Percentiles rank a stretch among this genome's conserved stretches.
Conservation (phyloP, 768 basidiomycete species). For the Boletus barrowsii region DNA sequence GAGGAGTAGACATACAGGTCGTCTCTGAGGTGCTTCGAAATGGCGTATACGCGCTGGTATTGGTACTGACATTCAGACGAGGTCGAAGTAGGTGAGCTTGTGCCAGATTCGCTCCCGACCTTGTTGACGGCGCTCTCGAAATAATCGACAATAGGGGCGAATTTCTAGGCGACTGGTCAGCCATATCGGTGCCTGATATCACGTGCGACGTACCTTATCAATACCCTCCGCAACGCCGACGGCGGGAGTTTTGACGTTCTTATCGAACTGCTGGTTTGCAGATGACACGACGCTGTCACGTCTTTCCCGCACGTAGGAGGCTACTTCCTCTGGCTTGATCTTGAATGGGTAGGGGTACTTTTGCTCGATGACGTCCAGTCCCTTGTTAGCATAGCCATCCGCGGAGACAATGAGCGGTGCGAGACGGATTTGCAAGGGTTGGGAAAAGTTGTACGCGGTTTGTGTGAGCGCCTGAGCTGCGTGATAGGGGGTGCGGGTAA, state of each 20-base stretch:
- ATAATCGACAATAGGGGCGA: conserved; percentile 74
- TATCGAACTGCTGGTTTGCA: conserved; percentile 64
- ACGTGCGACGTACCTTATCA: conserved; percentile 57
- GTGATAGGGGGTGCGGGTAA: conserved; percentile 63
- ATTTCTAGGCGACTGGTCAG: conserved; percentile 41
- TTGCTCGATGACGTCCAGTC: conserved; percentile 67
- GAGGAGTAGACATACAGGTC: conserved; percentile 63
- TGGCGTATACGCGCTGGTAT: conserved; percentile 68
- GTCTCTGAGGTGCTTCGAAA: conserved; percentile 62
- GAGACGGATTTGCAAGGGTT: conserved; percentile 62
- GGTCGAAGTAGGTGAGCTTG: conserved; percentile 43
- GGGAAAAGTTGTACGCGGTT: conserved; percentile 58
- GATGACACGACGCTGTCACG: conserved; percentile 51
- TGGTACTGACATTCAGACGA: conserved; percentile 65
- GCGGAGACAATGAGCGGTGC: conserved; percentile 64
- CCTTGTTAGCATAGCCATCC: conserved; percentile 69
- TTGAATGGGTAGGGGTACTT: conserved; percentile 77
- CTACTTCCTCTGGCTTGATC: conserved; percentile 69
- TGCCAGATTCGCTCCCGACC: conserved; percentile 42
- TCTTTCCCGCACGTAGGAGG: conserved; percentile 53
- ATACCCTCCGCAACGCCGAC: conserved; percentile 61
- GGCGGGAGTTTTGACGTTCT: conserved; percentile 62
- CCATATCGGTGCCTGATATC: conserved; percentile 9
- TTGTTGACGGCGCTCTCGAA: conserved; percentile 59
- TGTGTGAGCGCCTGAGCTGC: conserved; percentile 60